Evolutionary conservation across 2,329 filamentous ascomycete genomes (phyloP).

Genomic region (Phoma sp.): DNA sequence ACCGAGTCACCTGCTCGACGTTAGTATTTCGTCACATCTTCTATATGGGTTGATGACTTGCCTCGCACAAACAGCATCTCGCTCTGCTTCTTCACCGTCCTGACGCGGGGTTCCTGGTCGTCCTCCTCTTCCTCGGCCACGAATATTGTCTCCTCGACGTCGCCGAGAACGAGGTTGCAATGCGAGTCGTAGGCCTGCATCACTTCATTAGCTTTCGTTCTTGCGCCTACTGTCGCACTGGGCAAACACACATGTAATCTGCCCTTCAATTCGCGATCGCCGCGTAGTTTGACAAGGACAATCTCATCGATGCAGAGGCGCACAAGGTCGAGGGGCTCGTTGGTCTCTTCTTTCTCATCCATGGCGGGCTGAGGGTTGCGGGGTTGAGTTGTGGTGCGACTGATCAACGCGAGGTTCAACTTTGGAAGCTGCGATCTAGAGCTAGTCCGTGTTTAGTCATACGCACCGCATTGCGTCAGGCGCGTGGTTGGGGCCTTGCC

Average conservation of each 20-base stretch:
- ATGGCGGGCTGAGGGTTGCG: constrained; percentile 57
- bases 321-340: constrained; percentile 95
- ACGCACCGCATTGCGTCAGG: constrained; percentile 23
- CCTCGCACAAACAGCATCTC: constrained; percentile 99
- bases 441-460: constrained; percentile 13
- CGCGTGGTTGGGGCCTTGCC: constrained; percentile 5
- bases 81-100: constrained; percentile 92
- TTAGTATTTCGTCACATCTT: not conserved
- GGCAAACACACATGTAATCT: constrained; percentile 76
- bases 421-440: constrained; percentile 20
- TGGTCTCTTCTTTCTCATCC: constrained; percentile 81
- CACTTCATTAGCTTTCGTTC: constrained; percentile 16
- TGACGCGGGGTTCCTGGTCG: constrained; percentile 64
- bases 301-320: constrained; percentile 93
- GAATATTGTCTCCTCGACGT: constrained; percentile 97
- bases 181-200: constrained; percentile 94
- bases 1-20: constrained; percentile 54
- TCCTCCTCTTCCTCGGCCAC: constrained; percentile 88
- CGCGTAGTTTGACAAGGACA: constrained; percentile 95
- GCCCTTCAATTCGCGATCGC: constrained; percentile 93
- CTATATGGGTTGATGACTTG: constrained; percentile 48
- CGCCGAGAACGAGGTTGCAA: constrained; percentile 94
- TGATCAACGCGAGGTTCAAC: constrained; percentile 16
- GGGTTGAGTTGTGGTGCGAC: constrained; percentile 3
- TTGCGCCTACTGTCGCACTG: not conserved